phyloP scores from a whole-genome alignment of 1,139 yeast genomes.

The Yamadazyma trypodendri region DNA sequence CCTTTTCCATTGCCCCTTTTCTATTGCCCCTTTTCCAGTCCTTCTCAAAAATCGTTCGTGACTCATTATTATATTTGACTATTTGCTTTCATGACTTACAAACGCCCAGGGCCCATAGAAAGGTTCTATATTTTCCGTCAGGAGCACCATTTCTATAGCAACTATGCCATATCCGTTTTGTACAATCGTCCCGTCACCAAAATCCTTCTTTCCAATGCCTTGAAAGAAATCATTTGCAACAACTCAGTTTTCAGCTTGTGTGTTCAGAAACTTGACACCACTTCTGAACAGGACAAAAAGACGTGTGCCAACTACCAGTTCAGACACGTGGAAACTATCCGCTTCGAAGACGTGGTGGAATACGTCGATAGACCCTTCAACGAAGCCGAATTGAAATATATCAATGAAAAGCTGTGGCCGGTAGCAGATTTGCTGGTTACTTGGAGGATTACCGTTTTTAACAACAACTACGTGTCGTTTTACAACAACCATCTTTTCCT shows the following conservation, averaged over 20 bases:
- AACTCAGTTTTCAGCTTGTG: conserved; percentile 20
- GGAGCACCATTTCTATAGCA: conserved; percentile 22
- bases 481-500: conserved; percentile 33
- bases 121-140: conserved; percentile 28
- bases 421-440: conserved; percentile 22
- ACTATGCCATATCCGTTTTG: conserved; percentile 28
- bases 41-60: no score
- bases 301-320: conserved; percentile 19
- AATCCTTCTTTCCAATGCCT: conserved; percentile 23
- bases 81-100: no score
- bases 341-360: conserved; percentile 26
- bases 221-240: conserved; percentile 20
- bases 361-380: conserved; percentile 17
- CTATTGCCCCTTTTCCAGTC: no score
- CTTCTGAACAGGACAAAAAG: conserved; percentile 11
- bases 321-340: conserved; percentile 19
- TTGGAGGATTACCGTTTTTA: conserved; percentile 28
- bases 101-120: conserved; percentile 18
- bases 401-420: conserved; percentile 19
- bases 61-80: no score
- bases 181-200: conserved; percentile 20
- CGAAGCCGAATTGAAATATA: conserved; percentile 14
- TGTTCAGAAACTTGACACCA: conserved; percentile 6
- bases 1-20: no score
- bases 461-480: conserved; percentile 23